These are phyloP conservation scores for Hymenoscyphus repandus DNA, from an alignment of 2,329 filamentous ascomycete genomes.

Conservation along the genomic window DNA sequence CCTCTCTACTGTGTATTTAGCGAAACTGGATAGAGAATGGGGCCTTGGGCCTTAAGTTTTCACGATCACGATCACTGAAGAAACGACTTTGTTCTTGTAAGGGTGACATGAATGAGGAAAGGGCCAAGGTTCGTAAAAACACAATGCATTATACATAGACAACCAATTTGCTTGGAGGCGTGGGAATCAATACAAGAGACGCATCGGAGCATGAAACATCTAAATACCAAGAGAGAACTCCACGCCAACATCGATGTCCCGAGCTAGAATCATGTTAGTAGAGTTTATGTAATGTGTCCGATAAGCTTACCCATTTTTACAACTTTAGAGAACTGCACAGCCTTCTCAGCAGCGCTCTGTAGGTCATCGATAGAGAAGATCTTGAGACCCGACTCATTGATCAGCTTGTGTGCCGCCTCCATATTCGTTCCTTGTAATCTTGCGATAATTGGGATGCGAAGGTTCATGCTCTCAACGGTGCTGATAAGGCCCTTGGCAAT, in stretches of 20 bases:
- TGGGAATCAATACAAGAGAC: conserved; percentile 31
- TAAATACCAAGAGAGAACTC: conserved; percentile 92
- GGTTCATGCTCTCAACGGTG: conserved; percentile 89
- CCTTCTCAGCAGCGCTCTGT: conserved; percentile 94
- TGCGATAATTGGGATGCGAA: conserved; percentile 94
- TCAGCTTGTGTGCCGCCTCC: conserved; percentile 84
- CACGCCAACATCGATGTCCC: conserved; percentile 95
- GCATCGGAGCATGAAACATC: conserved; percentile 21
- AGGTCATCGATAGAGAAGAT: conserved; percentile 99
- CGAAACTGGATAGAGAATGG: too few species aligned
- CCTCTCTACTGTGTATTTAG: too few species aligned
- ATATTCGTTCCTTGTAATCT: conserved; percentile 98
- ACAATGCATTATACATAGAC: conserved; percentile 30
- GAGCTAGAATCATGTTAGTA: conserved; percentile 48
- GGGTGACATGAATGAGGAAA: neutral
- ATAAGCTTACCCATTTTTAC: conserved; percentile 83
- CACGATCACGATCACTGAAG: neutral
- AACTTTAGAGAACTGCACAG: conserved; percentile 97
- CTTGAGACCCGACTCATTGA: conserved; percentile 97
- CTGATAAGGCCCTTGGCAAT: conserved; percentile 95
- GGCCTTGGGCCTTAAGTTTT: too few species aligned
- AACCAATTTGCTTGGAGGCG: conserved; percentile 23
- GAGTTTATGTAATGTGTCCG: neutral
- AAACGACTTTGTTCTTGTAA: neutral
- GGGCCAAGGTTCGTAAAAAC: conserved; percentile 1